A percentile compares a stretch with the other conserved stretches of the same genome.
Conservation (phyloP, 345 rosid genomes). For the Heritiera littoralis region DNA sequence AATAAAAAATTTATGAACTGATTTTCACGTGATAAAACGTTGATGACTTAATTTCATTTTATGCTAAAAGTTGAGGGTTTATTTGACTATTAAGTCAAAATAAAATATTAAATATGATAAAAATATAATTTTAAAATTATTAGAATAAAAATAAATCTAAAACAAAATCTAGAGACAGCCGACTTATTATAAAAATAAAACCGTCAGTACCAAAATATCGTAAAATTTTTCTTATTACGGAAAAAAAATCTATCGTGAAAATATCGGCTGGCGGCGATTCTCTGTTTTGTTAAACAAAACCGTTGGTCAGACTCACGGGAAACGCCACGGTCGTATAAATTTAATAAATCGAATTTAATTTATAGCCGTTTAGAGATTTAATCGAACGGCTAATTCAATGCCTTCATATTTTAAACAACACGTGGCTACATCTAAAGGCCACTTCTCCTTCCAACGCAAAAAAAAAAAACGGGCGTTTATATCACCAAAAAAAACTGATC, state of each 20-base stretch:
- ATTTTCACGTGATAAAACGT: no score
- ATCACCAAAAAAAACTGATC: not conserved
- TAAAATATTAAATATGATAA: no score
- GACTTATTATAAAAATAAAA: no score
- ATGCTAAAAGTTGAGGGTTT: no score
- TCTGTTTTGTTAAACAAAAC: not conserved
- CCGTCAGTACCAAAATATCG: not conserved
- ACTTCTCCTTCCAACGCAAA: not conserved
- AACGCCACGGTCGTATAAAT: not conserved
- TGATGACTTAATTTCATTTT: no score
- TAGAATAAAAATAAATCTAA: no score
- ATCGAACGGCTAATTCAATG: not conserved
- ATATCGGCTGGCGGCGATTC: not conserved
- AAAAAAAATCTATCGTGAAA: not conserved
- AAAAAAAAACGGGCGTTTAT: not conserved
- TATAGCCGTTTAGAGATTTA: not conserved
- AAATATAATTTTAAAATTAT: no score
- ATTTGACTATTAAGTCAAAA: no score
- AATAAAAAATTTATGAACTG: no score
- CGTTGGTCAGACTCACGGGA: not conserved
- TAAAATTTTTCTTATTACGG: not conserved
- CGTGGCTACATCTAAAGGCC: not conserved
- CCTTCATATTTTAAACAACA: not conserved
- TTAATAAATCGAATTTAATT: not conserved
- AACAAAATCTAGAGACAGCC: no score